Evolutionary conservation across 2,329 filamentous ascomycete species (phyloP).

Genomic region (Zymoseptoria brevis): DNA sequence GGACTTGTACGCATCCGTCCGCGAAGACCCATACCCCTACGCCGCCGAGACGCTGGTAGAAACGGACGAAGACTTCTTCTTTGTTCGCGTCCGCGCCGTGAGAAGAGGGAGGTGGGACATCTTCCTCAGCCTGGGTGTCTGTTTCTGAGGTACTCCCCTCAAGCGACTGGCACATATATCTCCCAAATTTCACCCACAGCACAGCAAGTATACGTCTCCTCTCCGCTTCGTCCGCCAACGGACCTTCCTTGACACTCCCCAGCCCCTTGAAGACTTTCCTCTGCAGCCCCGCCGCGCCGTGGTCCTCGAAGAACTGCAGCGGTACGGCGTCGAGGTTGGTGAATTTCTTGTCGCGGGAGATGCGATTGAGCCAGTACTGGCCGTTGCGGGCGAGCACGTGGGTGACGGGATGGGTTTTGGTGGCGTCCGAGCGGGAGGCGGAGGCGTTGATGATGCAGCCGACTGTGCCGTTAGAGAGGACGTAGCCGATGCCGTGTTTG

Average conservation of each 20-base stretch:
- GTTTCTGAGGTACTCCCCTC: slow-evolving; percentile 31
- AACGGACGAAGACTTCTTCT: slow-evolving; percentile 56
- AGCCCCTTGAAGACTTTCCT: slow-evolving; percentile 49
- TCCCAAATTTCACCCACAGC: slow-evolving; percentile 61
- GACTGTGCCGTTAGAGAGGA: slow-evolving; percentile 72
- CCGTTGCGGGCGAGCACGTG: slow-evolving; percentile 65
- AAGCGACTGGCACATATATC: slow-evolving; percentile 53
- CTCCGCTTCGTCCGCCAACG: slow-evolving; percentile 31
- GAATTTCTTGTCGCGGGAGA: slow-evolving; percentile 46
- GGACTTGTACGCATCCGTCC: slow-evolving; percentile 74
- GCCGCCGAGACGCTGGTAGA: slow-evolving; percentile 73
- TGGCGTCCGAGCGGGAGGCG: slow-evolving; percentile 18
- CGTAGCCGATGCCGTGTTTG: slow-evolving; percentile 77
- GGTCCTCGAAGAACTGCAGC: slow-evolving; percentile 67
- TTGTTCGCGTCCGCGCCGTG: slow-evolving; percentile 21
- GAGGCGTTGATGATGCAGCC: slow-evolving; percentile 54
- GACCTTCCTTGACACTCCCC: slow-evolving; percentile 27
- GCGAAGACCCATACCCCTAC: slow-evolving; percentile 76
- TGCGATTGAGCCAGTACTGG: slow-evolving; percentile 53
- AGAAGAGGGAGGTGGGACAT: slow-evolving; percentile 26
- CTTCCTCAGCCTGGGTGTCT: slow-evolving; percentile 23
- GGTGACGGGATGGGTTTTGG: slow-evolving; percentile 53
- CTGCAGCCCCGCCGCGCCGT: slow-evolving; percentile 54
- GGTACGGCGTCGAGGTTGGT: slow-evolving; percentile 45
- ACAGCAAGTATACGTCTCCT: slow-evolving; percentile 49